These are phyloP conservation scores for Scutellaria minor DNA, from an alignment of 257 asterid genomes.

Conservation along the genomic window DNA sequence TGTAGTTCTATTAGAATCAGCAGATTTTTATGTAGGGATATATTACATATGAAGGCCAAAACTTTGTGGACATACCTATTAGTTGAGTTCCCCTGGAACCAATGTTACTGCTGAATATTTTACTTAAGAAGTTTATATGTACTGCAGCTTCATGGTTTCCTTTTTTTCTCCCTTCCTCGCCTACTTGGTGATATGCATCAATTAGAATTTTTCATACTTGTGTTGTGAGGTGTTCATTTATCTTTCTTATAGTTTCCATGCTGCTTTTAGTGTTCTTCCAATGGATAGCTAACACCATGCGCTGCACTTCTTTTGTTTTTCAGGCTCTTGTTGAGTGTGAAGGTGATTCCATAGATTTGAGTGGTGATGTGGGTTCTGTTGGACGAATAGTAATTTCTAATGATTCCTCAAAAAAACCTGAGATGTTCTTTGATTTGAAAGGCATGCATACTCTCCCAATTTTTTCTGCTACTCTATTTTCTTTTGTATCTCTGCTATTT, in stretches of 20 bases:
- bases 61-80: slow-evolving; percentile 3
- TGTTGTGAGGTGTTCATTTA: slow-evolving; percentile 10
- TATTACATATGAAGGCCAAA: slow-evolving; percentile 28
- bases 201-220: slow-evolving; percentile 3
- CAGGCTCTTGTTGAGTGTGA: slow-evolving; percentile 97
- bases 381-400: slow-evolving; percentile 79
- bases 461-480: not conserved
- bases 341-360: slow-evolving; percentile 89
- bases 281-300: slow-evolving; percentile 10
- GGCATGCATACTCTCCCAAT: slow-evolving; percentile 47
- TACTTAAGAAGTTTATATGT: not conserved
- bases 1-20: not conserved
- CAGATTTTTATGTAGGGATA: not conserved
- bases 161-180: slow-evolving; percentile 2
- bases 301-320: slow-evolving; percentile 26
- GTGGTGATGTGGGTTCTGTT: slow-evolving; percentile 93
- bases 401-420: slow-evolving; percentile 60
- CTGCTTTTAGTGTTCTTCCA: slow-evolving; percentile 16
- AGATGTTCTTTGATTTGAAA: slow-evolving; percentile 88
- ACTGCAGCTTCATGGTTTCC: slow-evolving; percentile 4
- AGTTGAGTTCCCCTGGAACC: not conserved
- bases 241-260: slow-evolving; percentile 11
- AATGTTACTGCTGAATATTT: slow-evolving; percentile 16
- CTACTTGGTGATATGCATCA: slow-evolving; percentile 11
- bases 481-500: slow-evolving; percentile 10